A percentile compares a stretch with the other conserved stretches of the same genome.
Evolutionary conservation across 2,329 filamentous ascomycete species (phyloP).

Genomic region (Cercospora sp.): DNA sequence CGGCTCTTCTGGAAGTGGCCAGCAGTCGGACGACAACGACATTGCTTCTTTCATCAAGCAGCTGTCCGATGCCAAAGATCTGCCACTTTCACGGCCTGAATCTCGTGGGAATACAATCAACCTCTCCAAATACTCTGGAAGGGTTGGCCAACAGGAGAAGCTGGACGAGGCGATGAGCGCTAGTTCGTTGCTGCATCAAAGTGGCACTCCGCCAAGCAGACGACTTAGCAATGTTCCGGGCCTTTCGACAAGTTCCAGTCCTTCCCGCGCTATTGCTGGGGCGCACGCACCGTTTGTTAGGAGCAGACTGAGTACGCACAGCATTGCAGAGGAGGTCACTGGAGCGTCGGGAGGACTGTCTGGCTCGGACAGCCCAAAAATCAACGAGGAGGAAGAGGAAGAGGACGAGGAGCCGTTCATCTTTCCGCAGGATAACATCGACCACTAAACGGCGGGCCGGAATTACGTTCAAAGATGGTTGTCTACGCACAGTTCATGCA

Average conservation of each 20-base stretch:
- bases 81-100: conserved; percentile 65
- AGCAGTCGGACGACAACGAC: conserved; percentile 75
- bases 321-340: conserved; percentile 63
- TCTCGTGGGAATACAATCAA: conserved; percentile 51
- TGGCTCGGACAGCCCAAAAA: conserved; percentile 27
- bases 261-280: conserved; percentile 67
- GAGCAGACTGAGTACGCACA: conserved; percentile 88
- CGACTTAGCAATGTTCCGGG: conserved; percentile 66
- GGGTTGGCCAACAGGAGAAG: conserved; percentile 77
- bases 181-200: conserved; percentile 80
- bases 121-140: conserved; percentile 72
- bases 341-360: conserved; percentile 32
- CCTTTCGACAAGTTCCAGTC: conserved; percentile 82
- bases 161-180: conserved; percentile 93
- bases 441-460: conserved; percentile 1
- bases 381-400: conserved; percentile 29
- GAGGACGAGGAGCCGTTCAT: conserved; percentile 37
- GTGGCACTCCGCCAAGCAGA: conserved; percentile 75
- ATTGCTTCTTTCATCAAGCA: conserved; percentile 91
- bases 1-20: conserved; percentile 66
- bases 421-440: conserved; percentile 31
- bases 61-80: conserved; percentile 83
- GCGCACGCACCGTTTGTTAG: conserved; percentile 92
- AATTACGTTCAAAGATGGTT: conserved; percentile 10
- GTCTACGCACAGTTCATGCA: not conserved